Conservation (phyloP, 192 early-diverging fungal genomes). For the Coemansia sp. region DNA sequence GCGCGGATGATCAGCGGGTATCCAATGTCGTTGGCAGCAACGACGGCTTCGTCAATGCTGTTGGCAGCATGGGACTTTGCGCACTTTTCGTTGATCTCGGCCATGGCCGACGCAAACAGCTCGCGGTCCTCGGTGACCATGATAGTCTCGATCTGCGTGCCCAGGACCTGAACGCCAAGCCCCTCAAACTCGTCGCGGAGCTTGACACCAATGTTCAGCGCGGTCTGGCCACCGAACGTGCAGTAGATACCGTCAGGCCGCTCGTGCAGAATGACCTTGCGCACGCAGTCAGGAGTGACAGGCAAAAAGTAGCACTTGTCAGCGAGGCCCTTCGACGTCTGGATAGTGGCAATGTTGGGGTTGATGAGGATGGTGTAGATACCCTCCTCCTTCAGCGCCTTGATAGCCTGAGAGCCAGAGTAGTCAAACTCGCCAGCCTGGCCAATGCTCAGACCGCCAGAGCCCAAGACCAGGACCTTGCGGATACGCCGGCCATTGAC, state of each 20-base stretch:
- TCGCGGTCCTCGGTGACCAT: constrained; percentile 98
- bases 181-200: constrained; percentile 80
- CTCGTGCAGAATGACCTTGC: constrained; percentile 93
- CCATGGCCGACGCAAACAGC: constrained; percentile 82
- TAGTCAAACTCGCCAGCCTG: constrained; percentile 99
- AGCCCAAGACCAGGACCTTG: constrained; percentile 95
- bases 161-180: constrained; percentile 89
- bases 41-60: constrained; percentile 81
- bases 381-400: constrained; percentile 95
- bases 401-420: constrained; percentile 96
- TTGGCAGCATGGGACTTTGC: constrained; percentile 82
- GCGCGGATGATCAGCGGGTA: constrained; percentile 97
- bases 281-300: constrained; percentile 90
- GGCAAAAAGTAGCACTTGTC: constrained; percentile 99
- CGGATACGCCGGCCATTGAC: constrained; percentile 66
- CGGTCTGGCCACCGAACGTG: constrained; percentile 99
- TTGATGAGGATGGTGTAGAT: constrained; percentile 98
- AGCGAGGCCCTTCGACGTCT: constrained; percentile 94
- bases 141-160: constrained; percentile 92
- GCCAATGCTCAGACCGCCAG: constrained; percentile 95
- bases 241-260: constrained; percentile 98
- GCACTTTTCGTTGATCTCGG: constrained; percentile 87
- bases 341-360: constrained; percentile 99
- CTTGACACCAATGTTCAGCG: constrained; percentile 94
- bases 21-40: constrained; percentile 82